phyloP scores from a whole-genome alignment of 2,329 filamentous ascomycete species.

The Claviceps humidiphila region DNA sequence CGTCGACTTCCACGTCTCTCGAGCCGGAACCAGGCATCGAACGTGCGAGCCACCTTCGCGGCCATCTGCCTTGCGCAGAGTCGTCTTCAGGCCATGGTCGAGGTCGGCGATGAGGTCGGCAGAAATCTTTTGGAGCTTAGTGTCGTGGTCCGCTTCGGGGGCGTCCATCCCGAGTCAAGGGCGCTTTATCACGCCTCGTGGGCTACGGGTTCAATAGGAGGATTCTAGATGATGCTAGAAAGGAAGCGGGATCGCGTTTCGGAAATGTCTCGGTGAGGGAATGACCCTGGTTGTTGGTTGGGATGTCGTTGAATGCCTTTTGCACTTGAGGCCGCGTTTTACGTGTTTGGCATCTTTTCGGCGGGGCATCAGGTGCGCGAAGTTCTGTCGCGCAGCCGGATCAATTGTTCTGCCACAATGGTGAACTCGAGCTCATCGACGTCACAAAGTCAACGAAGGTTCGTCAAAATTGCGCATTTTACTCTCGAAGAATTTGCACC shows the following conservation, averaged over 20 bases:
- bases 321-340: too few species aligned
- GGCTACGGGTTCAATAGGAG: too few species aligned
- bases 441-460: neutral
- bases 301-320: too few species aligned
- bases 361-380: neutral
- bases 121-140: constrained; percentile 49
- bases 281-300: neutral
- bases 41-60: constrained; percentile 25
- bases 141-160: constrained; percentile 44
- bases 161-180: constrained; percentile 38
- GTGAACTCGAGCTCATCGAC: neutral
- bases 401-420: neutral
- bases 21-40: constrained; percentile 35
- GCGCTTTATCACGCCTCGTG: too few species aligned
- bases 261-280: too few species aligned
- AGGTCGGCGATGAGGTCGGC: constrained; percentile 46
- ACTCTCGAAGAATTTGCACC: too few species aligned
- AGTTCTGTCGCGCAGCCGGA: neutral
- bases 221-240: neutral
- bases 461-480: neutral
- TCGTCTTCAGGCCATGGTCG: constrained; percentile 35
- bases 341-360: neutral
- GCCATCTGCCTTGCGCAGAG: constrained; percentile 39
- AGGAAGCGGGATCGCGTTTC: too few species aligned
- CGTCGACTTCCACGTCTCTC: constrained; percentile 35